A percentile compares a stretch with the other conserved stretches of the same genome.
These are phyloP conservation scores for Trametopsis cervina DNA, from an alignment of 768 basidiomycete species.

Conservation along the genomic window DNA sequence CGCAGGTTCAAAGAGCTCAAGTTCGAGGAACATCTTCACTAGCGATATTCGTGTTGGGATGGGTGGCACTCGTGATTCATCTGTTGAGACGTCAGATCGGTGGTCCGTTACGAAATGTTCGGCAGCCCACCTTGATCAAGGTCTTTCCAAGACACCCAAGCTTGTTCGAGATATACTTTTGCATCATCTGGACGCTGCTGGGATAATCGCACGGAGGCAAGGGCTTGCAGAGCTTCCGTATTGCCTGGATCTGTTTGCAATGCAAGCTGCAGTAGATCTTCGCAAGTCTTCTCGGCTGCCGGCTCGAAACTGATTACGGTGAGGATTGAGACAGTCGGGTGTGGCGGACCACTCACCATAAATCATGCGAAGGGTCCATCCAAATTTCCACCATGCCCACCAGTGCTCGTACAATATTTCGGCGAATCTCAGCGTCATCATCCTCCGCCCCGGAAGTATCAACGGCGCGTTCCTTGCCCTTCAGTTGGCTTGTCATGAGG, in stretches of 20 bases:
- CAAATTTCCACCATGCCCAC: constrained; percentile 91
- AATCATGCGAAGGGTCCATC: constrained; percentile 88
- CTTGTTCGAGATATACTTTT: constrained; percentile 54
- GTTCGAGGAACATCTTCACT: constrained; percentile 79
- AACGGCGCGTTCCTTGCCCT: constrained; percentile 62
- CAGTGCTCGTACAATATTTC: constrained; percentile 69
- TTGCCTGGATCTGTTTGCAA: constrained; percentile 69
- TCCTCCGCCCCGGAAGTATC: constrained; percentile 26
- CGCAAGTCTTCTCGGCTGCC: constrained; percentile 76
- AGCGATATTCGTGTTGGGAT: constrained; percentile 67
- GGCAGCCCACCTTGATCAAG: constrained; percentile 42
- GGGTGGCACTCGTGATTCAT: constrained; percentile 62
- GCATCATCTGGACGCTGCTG: constrained; percentile 84
- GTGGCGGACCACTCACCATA: constrained; percentile 51
- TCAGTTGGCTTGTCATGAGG: constrained; percentile 57
- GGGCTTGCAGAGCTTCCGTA: constrained; percentile 68
- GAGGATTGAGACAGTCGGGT: background rate
- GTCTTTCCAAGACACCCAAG: constrained; percentile 67
- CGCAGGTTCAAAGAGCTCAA: constrained; percentile 63
- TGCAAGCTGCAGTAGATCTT: constrained; percentile 66
- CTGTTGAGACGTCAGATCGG: constrained; percentile 34
- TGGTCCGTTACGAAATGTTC: constrained; percentile 1
- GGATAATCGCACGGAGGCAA: constrained; percentile 86
- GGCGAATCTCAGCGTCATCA: constrained; percentile 55
- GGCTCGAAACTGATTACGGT: constrained; percentile 59